Base-by-base conservation (phyloP, 2,329 filamentous ascomycete genomes). In the Aspergillus tamarii region DNA sequence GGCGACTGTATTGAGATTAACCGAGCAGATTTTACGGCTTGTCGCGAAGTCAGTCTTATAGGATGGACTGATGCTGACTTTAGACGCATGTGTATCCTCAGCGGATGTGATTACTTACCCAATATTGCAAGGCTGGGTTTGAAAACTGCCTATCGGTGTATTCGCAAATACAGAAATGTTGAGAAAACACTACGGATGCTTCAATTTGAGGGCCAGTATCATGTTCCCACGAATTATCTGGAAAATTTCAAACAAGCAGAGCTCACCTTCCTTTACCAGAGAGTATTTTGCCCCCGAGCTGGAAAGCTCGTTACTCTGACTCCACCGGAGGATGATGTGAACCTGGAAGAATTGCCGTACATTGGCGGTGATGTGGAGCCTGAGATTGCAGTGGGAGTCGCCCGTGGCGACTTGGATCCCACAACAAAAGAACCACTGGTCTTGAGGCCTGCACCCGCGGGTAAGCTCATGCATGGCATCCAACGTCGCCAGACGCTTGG, bases 11-110 rank as follows among this genome's bases (percentile, higher is more conserved):
- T 98, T 66, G 94, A 97, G 81, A 91, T 99, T 75, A 93, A 93
- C 72, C 90, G 95, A 39, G 87, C 88, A 16, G 92, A 97, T 74
- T 98, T 99, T 74, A 91, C 92, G 59, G 89, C 92, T 34, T 96
- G 93, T 69, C 89, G 91, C 57, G 95, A 97, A 68, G 86, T 98
- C 56, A 96, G 91, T 60, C 81, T 99, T 46, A 90, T 93, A 4
- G 94, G 94, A 9, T 99, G 94, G 94, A 91, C 92, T 2, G 94
- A 98, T 76, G 84, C 85, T 11, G 92, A 97, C 69, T 99, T 99
- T 72, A 88, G 95, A 64, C 89, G 89, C 59, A 99, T 99, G 95
- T 93, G 94, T 46, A 99, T 99, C 69, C 81, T 99, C 64, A 97
- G 93, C 74, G 95, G 95, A 9, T 99, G 95, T 75, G 95, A 99